phyloP scores from a whole-genome alignment of 2,329 filamentous ascomycete species.

The Penicillium sp. region DNA sequence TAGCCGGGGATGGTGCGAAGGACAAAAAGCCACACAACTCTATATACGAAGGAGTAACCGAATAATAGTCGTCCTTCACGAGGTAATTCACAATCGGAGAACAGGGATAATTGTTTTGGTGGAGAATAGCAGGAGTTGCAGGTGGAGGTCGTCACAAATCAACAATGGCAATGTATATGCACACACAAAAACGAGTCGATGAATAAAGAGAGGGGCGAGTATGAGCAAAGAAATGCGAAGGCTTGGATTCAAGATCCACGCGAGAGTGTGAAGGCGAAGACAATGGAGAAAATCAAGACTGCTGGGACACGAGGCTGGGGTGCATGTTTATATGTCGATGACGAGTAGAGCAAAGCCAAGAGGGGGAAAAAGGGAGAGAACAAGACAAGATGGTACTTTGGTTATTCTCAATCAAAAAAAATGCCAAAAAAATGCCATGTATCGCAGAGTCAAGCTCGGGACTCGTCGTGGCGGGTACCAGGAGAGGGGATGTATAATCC shows the following conservation, averaged over 20 bases:
- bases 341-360: conserved; percentile 26
- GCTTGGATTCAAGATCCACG: conserved; percentile 29
- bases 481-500: conserved; percentile 36
- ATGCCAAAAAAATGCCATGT: neutral
- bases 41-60: conserved; percentile 24
- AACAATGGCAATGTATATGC: conserved; percentile 30
- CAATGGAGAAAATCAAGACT: conserved; percentile 32
- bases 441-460: conserved; percentile 7
- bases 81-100: conserved; percentile 17
- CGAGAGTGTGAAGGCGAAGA: conserved; percentile 31
- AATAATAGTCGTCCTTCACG: conserved; percentile 9
- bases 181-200: conserved; percentile 26
- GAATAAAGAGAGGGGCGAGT: conserved; percentile 20
- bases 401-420: conserved; percentile 11
- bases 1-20: neutral
- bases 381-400: conserved; percentile 22
- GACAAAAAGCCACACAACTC: conserved; percentile 16
- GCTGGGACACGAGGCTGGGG: conserved; percentile 33
- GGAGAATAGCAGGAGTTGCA: neutral
- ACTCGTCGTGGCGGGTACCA: conserved; percentile 27
- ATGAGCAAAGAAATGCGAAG: conserved; percentile 25
- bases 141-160: conserved; percentile 13
- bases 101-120: neutral
- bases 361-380: conserved; percentile 7
- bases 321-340: conserved; percentile 46